Evolutionary conservation across 164 flowering plant species (phyloP).

Genomic region (Stephania cephalantha): DNA sequence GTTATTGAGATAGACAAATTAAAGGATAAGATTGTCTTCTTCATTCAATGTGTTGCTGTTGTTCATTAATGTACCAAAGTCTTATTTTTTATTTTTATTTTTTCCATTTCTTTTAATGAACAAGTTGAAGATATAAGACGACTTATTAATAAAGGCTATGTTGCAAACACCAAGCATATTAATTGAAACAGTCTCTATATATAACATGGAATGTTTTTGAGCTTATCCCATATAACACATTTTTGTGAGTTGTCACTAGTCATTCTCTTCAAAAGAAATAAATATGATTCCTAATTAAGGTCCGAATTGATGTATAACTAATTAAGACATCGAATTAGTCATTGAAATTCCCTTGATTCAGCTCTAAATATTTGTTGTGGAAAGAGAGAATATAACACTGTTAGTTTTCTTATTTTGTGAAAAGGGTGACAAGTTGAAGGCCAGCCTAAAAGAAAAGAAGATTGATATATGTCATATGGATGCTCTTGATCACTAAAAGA

Average conservation of each 20-base stretch:
- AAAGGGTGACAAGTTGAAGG: background rate
- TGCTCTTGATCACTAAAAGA: background rate
- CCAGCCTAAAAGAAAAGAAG: constrained; percentile 3
- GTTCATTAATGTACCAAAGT: background rate
- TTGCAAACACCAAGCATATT: too few species aligned
- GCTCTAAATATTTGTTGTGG: background rate
- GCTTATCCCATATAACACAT: background rate
- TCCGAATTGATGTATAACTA: too few species aligned
- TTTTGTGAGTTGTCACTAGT: too few species aligned
- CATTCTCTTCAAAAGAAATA: background rate
- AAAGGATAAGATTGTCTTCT: constrained; percentile 3
- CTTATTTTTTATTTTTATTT: too few species aligned
- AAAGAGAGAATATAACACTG: background rate
- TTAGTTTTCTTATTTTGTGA: background rate
- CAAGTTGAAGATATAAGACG: background rate
- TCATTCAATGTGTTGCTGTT: background rate
- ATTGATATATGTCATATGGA: background rate
- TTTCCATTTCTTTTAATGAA: background rate
- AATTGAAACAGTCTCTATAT: too few species aligned
- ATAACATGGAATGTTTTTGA: background rate
- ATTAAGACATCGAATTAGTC: background rate
- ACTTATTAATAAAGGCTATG: too few species aligned
- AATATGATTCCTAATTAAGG: too few species aligned
- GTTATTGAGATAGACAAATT: constrained; percentile 8
- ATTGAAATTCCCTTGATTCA: background rate